Conservation (phyloP, 2,329 filamentous ascomycete species). For the Colletotrichum sp. region DNA sequence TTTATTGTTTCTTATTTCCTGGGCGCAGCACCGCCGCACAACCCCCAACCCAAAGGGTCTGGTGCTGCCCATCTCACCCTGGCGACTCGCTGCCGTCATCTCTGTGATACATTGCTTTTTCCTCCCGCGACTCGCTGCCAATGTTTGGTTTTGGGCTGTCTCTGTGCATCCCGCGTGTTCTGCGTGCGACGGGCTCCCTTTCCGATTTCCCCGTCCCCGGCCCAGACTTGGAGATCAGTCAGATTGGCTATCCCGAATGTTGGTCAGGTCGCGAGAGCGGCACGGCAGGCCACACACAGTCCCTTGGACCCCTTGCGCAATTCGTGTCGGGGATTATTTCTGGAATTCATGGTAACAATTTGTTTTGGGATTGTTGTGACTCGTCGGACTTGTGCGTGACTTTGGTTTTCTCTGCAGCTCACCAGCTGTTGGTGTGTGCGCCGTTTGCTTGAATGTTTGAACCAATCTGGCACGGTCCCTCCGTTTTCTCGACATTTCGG, state of each 20-base stretch:
- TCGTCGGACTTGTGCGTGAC: not conserved
- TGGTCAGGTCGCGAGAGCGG: not conserved
- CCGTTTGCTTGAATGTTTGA: not conserved
- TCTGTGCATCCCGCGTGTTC: not conserved
- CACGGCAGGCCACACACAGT: not conserved
- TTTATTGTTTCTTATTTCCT: not conserved
- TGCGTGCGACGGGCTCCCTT: not conserved
- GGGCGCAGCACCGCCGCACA: not conserved
- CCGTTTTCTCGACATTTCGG: not conserved
- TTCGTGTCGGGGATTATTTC: not conserved
- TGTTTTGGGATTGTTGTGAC: not conserved
- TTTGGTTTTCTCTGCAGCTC: not conserved
- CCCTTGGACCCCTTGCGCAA: not conserved
- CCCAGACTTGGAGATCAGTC: conserved; percentile 1
- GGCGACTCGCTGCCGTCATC: not conserved
- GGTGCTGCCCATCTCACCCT: not conserved
- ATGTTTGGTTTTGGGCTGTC: not conserved
- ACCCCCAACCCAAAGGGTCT: not conserved
- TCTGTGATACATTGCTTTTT: not conserved
- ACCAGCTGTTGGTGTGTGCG: not conserved
- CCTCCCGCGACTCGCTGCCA: not conserved
- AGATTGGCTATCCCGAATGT: conserved; percentile 9
- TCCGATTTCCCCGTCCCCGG: conserved; percentile 10
- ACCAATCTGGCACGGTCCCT: not conserved
- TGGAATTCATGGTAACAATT: not conserved